A percentile compares a stretch with the other conserved stretches of the same genome.
These are phyloP conservation scores for Syzygium syzygioides DNA, from an alignment of 441 rosid genomes.

Conservation along the genomic window DNA sequence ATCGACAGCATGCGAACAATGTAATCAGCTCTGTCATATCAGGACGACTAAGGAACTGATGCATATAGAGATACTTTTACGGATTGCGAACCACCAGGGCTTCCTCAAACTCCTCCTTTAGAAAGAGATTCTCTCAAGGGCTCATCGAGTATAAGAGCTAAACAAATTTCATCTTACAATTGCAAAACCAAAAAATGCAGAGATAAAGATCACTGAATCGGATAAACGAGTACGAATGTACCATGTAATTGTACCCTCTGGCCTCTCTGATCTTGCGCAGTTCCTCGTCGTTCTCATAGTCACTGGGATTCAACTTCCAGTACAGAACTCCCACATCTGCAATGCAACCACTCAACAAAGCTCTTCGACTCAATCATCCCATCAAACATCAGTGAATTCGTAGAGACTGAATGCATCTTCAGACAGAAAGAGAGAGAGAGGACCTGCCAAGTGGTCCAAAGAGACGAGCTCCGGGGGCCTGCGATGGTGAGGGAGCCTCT, in stretches of 20 bases:
- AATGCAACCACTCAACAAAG: slow-evolving; percentile 9
- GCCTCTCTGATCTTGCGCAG: slow-evolving; percentile 53
- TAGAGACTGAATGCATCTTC: background rate
- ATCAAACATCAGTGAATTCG: background rate
- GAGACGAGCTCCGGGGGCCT: slow-evolving; percentile 49
- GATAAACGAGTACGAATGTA: background rate
- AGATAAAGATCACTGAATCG: background rate
- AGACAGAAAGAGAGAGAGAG: background rate
- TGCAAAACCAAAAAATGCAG: background rate
- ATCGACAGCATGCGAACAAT: accelerated
- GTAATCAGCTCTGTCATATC: background rate
- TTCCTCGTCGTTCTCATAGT: slow-evolving; percentile 62
- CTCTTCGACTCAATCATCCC: background rate
- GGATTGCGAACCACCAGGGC: background rate
- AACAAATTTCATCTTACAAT: background rate
- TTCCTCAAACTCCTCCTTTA: background rate
- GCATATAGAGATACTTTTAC: background rate
- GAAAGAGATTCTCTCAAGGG: background rate
- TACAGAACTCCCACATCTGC: slow-evolving; percentile 71
- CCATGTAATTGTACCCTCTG: slow-evolving; percentile 85
- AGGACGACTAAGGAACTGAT: background rate
- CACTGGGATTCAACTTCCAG: slow-evolving; percentile 67
- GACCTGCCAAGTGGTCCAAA: slow-evolving; percentile 53
- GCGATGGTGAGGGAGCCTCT: slow-evolving; percentile 62
- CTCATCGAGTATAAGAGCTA: background rate